Evolutionary conservation across 1,284 basidiomycete species (phyloP), one percentile per base, ranked within the genome.

Genomic region (Rhodotorula sp.): DNA sequence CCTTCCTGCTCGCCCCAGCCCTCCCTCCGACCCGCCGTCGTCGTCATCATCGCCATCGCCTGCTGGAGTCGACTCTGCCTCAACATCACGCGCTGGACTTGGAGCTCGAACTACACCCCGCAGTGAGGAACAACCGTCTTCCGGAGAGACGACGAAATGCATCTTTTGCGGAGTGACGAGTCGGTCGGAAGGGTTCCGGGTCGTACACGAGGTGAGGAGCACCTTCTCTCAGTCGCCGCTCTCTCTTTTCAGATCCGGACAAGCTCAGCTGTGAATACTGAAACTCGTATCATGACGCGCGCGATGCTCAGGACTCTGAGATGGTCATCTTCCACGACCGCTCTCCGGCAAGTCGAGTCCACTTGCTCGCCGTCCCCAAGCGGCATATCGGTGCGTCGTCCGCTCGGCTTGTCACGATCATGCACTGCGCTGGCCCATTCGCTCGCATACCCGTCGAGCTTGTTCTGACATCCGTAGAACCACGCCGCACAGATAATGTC

Each of bases 261-360:
- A 12, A 5, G 23, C 31, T 52, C 39, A 14, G 39, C 39, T 43
- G 2, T 43, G 39, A 26, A 26, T 3, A 12, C 29, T 39, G 23
- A 43, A 43, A 10, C 39, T 29, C 18, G n/a, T 18, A 15, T 15
- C 7, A 20, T 7, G 34, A 34, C 34, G 8, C 34, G 34, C 34
- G 34, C 34, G 8, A 34, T 7, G 7, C 49, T 5, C 57, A 75
- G 73, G 67, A 70, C 39, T 15, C 57, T 20, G 71, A 70, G 58
- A 68, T 72, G 18, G 69, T 70, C 51, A 60, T 73, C 56, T 75
- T 75, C 63, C 47, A 48, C 34, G 74, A 75, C 26, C 54, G 74
- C 4, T 62, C 64, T 5, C 71, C 74, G 0, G 74, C 61, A 2
- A 64, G 60, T 14, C 70, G 56, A 31, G 71, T 75, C 1, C 74